phyloP scores from a whole-genome alignment of 1,284 basidiomycete genomes.

The Marasmius sp. region DNA sequence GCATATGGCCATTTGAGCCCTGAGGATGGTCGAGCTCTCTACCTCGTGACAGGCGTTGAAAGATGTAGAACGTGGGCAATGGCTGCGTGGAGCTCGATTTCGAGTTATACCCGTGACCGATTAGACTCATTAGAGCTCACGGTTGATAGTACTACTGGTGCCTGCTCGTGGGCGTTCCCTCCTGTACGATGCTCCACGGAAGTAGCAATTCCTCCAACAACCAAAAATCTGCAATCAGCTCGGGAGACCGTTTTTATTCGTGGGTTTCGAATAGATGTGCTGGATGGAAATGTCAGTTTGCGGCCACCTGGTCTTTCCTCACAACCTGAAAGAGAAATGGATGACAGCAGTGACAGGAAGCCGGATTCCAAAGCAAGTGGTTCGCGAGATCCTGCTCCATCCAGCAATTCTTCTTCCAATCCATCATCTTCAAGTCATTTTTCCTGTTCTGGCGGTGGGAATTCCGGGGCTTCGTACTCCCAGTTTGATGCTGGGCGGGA shows the following conservation, averaged over 20 bases:
- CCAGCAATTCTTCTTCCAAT: neutral
- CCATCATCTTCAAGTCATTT: neutral
- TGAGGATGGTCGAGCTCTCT: neutral
- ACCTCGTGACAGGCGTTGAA: neutral
- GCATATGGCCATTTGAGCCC: neutral
- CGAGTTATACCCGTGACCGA: neutral
- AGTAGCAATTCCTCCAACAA: neutral
- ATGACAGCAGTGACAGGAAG: neutral
- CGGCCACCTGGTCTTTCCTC: neutral
- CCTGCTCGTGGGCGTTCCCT: neutral
- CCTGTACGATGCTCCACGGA: neutral
- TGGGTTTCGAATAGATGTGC: slow-evolving; percentile 12
- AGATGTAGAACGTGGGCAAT: neutral
- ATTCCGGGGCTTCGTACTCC: no score
- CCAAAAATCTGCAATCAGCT: no score
- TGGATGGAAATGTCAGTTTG: neutral
- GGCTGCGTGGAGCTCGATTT: neutral
- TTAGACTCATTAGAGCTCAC: neutral
- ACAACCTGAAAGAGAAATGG: neutral
- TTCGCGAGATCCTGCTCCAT: neutral
- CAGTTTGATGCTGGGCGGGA: no score
- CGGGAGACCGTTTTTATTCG: slow-evolving; percentile 9
- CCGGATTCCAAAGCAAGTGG: neutral
- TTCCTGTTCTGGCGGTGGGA: no score
- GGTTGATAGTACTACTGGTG: neutral